These are phyloP conservation scores for Solanum pinnatisectum DNA, from an alignment of 257 asterid genomes.

Conservation along the genomic window DNA sequence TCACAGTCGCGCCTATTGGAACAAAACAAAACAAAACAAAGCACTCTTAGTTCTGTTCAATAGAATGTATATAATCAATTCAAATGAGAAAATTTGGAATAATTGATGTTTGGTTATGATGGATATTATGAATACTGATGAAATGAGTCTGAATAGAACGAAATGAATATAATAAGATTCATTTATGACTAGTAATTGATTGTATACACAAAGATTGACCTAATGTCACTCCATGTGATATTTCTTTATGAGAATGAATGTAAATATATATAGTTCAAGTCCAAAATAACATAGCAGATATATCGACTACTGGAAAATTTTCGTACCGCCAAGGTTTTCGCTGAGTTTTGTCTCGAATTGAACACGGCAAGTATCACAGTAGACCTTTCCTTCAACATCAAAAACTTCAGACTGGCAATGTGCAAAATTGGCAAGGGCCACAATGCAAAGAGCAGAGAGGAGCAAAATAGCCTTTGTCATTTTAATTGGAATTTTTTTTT, in stretches of 20 bases:
- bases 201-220: neutral
- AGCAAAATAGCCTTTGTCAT: conserved; percentile 7
- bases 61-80: neutral
- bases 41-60: neutral
- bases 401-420: neutral
- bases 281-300: neutral
- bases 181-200: neutral
- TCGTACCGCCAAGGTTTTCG: neutral
- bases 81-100: neutral
- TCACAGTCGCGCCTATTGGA: conserved; percentile 20
- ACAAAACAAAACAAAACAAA: neutral
- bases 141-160: neutral
- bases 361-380: conserved; percentile 3
- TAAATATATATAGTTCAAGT: neutral
- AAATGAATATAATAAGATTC: neutral
- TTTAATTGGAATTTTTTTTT: neutral
- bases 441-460: conserved; percentile 7
- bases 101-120: no score
- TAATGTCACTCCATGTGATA: neutral
- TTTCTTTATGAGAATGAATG: neutral
- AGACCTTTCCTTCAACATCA: conserved; percentile 4
- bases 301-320: neutral
- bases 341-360: conserved; percentile 1
- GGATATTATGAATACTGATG: no score
- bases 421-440: neutral